Conservation (phyloP, 2,329 filamentous ascomycete genomes). For the Huntiella abstrusa region DNA sequence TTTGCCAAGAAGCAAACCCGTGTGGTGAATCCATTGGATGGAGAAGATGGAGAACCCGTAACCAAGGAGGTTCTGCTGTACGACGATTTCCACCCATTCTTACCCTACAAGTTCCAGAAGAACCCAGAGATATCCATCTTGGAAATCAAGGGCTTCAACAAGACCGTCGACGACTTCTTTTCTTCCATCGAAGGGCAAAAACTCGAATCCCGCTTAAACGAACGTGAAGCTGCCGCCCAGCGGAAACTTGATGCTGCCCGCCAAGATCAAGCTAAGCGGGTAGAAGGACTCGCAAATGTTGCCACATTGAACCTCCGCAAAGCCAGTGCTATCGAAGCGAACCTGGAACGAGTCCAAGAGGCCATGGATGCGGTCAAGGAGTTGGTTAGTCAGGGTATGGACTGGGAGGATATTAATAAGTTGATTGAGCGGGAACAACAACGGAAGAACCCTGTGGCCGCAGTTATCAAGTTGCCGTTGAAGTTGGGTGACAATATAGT, state of each 20-base stretch:
- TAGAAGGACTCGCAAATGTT: slow-evolving; percentile 64
- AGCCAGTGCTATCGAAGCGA: slow-evolving; percentile 76
- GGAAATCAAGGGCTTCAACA: slow-evolving; percentile 71
- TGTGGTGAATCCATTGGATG: neutral
- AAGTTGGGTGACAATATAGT: slow-evolving; percentile 82
- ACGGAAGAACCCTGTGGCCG: slow-evolving; percentile 65
- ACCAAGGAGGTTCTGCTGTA: slow-evolving; percentile 45
- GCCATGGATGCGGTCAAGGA: slow-evolving; percentile 84
- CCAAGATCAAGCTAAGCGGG: slow-evolving; percentile 64
- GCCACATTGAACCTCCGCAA: slow-evolving; percentile 75
- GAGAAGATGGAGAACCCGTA: slow-evolving; percentile 16
- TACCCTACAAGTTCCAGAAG: slow-evolving; percentile 58
- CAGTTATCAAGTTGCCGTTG: slow-evolving; percentile 69
- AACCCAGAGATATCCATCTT: slow-evolving; percentile 49
- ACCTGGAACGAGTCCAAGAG: slow-evolving; percentile 79
- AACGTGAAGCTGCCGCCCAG: slow-evolving; percentile 64
- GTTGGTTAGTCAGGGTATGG: slow-evolving; percentile 84
- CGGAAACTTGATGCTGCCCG: slow-evolving; percentile 71
- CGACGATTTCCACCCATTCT: slow-evolving; percentile 89
- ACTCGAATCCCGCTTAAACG: slow-evolving; percentile 62
- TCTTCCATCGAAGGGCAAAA: slow-evolving; percentile 91
- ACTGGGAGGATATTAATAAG: slow-evolving; percentile 82
- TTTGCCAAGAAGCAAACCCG: slow-evolving; percentile 41
- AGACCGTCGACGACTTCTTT: slow-evolving; percentile 90
- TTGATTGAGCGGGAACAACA: slow-evolving; percentile 76